A percentile compares a stretch with the other conserved stretches of the same genome.
Evolutionary conservation across 352 stramenopile species (phyloP).

Genomic region (Detonula confervacea): DNA sequence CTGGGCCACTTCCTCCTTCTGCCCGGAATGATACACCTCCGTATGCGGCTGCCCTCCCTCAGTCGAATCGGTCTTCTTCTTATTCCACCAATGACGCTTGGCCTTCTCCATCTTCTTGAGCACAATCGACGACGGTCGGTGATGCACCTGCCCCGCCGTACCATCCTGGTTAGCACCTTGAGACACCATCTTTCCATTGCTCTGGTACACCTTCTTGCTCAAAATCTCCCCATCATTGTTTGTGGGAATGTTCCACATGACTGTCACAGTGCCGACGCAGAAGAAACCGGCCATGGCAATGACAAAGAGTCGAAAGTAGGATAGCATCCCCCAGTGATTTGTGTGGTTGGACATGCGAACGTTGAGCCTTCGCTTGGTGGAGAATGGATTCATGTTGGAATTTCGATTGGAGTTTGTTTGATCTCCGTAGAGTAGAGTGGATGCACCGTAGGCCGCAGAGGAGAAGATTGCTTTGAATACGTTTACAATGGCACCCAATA

Average conservation of each 20-base stretch:
- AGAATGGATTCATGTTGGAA: background rate
- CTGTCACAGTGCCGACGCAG: constrained; percentile 25
- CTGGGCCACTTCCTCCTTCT: constrained; percentile 10
- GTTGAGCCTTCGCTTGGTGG: background rate
- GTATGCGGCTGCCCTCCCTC: background rate
- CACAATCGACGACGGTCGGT: constrained; percentile 10
- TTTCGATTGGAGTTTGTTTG: background rate
- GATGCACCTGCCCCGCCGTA: background rate
- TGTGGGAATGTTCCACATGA: constrained; percentile 1
- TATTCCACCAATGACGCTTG: constrained; percentile 44
- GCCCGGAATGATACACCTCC: constrained; percentile 25
- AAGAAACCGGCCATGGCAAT: constrained; percentile 21
- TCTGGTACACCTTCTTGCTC: background rate
- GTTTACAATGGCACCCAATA: background rate
- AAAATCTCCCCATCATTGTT: constrained; percentile 3
- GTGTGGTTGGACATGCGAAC: background rate
- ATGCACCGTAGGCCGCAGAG: background rate
- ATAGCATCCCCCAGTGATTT: constrained; percentile 6
- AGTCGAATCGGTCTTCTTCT: background rate
- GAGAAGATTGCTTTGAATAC: background rate
- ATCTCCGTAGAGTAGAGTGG: background rate
- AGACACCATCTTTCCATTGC: too few species aligned
- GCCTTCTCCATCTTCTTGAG: constrained; percentile 41
- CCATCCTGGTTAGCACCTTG: background rate
- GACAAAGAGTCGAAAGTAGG: constrained; percentile 26